A percentile compares a stretch with the other conserved stretches of the same genome.
Conservation (phyloP, 179 eudicot species). For the Carnegiea gigantea region DNA sequence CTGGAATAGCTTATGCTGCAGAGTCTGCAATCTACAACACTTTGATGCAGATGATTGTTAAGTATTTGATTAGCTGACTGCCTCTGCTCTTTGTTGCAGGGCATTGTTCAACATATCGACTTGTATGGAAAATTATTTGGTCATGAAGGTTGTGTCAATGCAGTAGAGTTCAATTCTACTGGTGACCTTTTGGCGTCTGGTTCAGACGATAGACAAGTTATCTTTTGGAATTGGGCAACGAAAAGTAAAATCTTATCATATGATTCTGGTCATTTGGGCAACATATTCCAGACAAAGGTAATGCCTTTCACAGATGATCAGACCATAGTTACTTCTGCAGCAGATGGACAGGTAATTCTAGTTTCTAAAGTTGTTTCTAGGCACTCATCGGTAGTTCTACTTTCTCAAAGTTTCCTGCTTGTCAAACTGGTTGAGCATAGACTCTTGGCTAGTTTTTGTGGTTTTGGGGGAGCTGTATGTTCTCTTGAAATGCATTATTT, state of each 20-base stretch:
- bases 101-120: slow-evolving; percentile 54
- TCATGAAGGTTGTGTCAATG: slow-evolving; percentile 76
- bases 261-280: slow-evolving; percentile 66
- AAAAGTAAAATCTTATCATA: slow-evolving; percentile 43
- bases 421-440: background rate
- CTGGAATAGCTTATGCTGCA: background rate
- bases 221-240: slow-evolving; percentile 70
- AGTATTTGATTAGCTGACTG: background rate
- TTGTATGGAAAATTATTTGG: slow-evolving; percentile 59
- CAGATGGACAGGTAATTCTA: slow-evolving; percentile 74
- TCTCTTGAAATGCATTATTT: background rate
- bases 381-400: background rate
- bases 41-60: background rate
- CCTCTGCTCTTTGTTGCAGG: slow-evolving; percentile 38
- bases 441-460: background rate
- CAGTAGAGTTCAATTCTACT: slow-evolving; percentile 62
- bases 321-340: slow-evolving; percentile 63
- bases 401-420: background rate
- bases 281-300: slow-evolving; percentile 67
- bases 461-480: background rate
- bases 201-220: slow-evolving; percentile 71
- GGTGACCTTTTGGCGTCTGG: slow-evolving; percentile 77
- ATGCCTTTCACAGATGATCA: slow-evolving; percentile 78
- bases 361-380: background rate
- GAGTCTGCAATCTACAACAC: background rate